These are phyloP conservation scores for Aspergillus asperescens DNA, from an alignment of 495 filamentous ascomycete genomes.

Conservation along the genomic window DNA sequence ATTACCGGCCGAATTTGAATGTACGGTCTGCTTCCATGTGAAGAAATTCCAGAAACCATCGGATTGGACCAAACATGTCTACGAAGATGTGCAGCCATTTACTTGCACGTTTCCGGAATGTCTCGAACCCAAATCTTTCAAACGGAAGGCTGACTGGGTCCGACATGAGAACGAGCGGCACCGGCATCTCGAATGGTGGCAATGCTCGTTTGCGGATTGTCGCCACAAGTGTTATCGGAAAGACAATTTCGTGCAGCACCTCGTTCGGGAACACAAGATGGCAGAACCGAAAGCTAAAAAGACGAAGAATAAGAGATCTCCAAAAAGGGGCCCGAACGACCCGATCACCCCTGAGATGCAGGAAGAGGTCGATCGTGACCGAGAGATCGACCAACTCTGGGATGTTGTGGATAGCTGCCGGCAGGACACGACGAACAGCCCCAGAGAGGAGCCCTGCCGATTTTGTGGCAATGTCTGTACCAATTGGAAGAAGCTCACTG, in stretches of 20 bases:
- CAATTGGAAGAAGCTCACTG: conserved; percentile 91
- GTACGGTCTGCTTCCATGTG: conserved; percentile 80
- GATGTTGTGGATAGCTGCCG: conserved; percentile 74
- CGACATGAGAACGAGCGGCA: conserved; percentile 93
- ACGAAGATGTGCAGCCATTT: conserved; percentile 93
- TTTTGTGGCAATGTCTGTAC: conserved; percentile 82
- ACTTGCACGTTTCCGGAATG: conserved; percentile 88
- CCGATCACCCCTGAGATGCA: conserved; percentile 44
- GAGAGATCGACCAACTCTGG: conserved; percentile 61
- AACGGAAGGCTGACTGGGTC: conserved; percentile 96
- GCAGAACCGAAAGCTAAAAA: conserved; percentile 63
- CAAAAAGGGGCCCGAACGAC: conserved; percentile 19
- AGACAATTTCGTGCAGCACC: conserved; percentile 93
- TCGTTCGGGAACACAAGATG: conserved; percentile 89
- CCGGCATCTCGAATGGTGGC: conserved; percentile 90
- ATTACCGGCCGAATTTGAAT: conserved; percentile 89
- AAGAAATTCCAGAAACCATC: conserved; percentile 93
- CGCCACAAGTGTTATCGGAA: conserved; percentile 81
- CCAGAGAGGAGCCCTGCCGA: conserved; percentile 77
- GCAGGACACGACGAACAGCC: conserved; percentile 57
- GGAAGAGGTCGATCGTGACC: conserved; percentile 44
- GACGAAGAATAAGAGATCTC: conserved; percentile 32
- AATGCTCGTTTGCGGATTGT: conserved; percentile 75
- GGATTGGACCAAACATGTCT: conserved; percentile 97
- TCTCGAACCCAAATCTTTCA: conserved; percentile 88